These are phyloP conservation scores for Yarrowia osloensis DNA, from an alignment of 805 yeast genomes.

Conservation along the genomic window DNA sequence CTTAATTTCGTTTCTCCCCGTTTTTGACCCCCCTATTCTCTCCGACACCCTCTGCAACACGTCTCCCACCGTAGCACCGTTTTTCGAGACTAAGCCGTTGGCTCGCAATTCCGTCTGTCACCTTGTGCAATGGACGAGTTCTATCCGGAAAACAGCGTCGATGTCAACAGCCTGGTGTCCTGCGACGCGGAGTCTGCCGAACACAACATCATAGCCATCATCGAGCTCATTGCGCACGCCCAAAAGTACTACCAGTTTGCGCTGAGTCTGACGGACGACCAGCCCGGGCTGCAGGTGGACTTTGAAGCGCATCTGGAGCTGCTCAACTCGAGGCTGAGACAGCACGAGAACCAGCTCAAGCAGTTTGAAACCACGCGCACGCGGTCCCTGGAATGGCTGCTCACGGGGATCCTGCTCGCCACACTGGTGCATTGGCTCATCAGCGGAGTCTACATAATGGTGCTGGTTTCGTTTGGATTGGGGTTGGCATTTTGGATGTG, in stretches of 20 bases:
- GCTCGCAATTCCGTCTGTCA: background rate
- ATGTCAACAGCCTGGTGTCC: slow-evolving; percentile 6
- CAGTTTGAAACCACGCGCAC: background rate
- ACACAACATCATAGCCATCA: slow-evolving; percentile 10
- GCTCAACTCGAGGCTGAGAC: background rate
- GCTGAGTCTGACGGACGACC: background rate
- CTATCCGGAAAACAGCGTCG: slow-evolving; percentile 15
- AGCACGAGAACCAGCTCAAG: slow-evolving; percentile 1
- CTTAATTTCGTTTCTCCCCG: no score
- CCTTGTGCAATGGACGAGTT: slow-evolving; percentile 4
- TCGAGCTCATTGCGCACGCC: background rate
- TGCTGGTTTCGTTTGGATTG: background rate
- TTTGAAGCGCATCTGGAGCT: background rate
- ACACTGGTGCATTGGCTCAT: slow-evolving; percentile 1
- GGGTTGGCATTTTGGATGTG: slow-evolving; percentile 2
- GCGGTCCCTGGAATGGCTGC: slow-evolving; percentile 9
- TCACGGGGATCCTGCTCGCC: slow-evolving; percentile 1
- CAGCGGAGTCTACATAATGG: background rate
- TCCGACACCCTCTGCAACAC: background rate
- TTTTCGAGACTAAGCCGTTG: background rate
- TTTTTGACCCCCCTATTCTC: no score
- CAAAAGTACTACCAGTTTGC: slow-evolving; percentile 4
- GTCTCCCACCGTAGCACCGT: background rate
- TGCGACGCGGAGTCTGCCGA: background rate
- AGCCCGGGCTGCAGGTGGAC: background rate